These are phyloP conservation scores for Tephrocybe sp. DNA, from an alignment of 768 basidiomycete species.

Conservation along the genomic window DNA sequence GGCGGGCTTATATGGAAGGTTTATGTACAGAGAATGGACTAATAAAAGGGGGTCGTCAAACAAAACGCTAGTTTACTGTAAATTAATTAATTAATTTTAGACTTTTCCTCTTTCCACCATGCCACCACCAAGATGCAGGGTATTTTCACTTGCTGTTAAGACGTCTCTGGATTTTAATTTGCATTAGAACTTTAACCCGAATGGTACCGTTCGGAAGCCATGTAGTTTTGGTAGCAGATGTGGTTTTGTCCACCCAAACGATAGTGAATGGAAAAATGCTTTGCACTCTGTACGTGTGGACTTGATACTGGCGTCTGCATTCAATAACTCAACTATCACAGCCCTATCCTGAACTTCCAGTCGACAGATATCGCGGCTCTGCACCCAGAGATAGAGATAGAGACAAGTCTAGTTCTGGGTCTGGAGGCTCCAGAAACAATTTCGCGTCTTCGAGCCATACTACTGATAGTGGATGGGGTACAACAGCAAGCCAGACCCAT, in stretches of 20 bases:
- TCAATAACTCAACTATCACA: too few relatives aligned
- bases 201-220: conserved; percentile 16
- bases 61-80: conserved; percentile 8
- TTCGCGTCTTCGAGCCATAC: background rate
- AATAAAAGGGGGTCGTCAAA: background rate
- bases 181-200: conserved; percentile 20
- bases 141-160: background rate
- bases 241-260: conserved; percentile 22
- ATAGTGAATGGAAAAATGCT: conserved; percentile 20
- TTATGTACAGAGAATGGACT: conserved; percentile 48
- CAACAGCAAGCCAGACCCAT: background rate
- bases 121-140: conserved; percentile 13
- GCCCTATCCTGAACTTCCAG: too few relatives aligned
- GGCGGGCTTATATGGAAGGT: conserved; percentile 71
- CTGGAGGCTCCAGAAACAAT: background rate
- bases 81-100: conserved; percentile 13
- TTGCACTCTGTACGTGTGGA: conserved; percentile 1
- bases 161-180: background rate
- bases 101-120: background rate
- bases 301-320: background rate
- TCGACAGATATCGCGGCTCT: background rate
- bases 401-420: background rate
- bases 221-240: conserved; percentile 17
- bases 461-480: conserved; percentile 8
- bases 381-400: background rate